A percentile compares a stretch with the other conserved stretches of the same genome.
Conservation (phyloP, 2,329 filamentous ascomycete genomes). For the Stemphylium lycopersici region DNA sequence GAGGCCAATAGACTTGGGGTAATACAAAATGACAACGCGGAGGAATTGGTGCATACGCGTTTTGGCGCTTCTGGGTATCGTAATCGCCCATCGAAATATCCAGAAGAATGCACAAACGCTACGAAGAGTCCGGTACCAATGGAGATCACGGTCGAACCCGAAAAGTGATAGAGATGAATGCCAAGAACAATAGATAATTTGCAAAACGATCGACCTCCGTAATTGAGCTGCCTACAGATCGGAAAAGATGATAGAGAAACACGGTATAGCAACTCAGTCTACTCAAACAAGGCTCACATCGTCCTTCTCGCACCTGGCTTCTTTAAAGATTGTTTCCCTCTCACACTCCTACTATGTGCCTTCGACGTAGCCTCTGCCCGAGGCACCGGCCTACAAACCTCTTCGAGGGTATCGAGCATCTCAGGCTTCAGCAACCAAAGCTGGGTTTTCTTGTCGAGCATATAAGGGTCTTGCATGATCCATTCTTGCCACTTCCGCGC, state of each 20-base stretch:
- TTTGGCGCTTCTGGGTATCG: too few relatives aligned
- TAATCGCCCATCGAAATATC: too few relatives aligned
- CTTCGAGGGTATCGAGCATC: background rate
- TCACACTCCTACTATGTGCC: background rate
- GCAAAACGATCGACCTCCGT: too few relatives aligned
- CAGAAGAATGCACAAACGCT: too few relatives aligned
- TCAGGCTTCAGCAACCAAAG: background rate
- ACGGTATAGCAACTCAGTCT: background rate
- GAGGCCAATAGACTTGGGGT: too few relatives aligned
- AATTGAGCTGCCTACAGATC: background rate
- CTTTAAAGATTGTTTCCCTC: slow-evolving; percentile 13
- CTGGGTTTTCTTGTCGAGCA: background rate
- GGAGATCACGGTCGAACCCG: too few relatives aligned
- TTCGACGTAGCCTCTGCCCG: background rate
- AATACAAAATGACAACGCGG: too few relatives aligned
- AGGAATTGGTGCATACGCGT: too few relatives aligned
- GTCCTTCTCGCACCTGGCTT: background rate
- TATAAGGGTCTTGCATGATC: background rate
- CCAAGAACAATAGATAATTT: too few relatives aligned
- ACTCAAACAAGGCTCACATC: background rate
- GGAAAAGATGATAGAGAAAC: fast-evolving
- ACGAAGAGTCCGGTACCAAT: too few relatives aligned
- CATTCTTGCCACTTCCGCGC: slow-evolving; percentile 3
- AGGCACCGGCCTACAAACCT: background rate
- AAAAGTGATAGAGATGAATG: too few relatives aligned